These are phyloP conservation scores for Ascochyta fabae DNA, from an alignment of 2,329 filamentous ascomycete species.

Conservation along the genomic window DNA sequence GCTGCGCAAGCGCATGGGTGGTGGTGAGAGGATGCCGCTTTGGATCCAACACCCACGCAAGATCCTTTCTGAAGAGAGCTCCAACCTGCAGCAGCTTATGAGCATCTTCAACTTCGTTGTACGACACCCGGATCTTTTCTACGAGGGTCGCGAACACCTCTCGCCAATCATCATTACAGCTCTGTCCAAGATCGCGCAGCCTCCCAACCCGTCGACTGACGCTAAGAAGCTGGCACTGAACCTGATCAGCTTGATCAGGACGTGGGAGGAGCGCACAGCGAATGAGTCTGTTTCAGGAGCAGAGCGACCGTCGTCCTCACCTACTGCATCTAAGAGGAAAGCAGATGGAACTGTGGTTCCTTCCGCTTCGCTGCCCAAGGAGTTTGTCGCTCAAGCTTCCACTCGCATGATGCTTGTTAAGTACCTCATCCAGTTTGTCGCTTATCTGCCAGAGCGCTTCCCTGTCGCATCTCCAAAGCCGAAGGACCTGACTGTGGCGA, in stretches of 20 bases:
- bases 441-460: slow-evolving; percentile 84
- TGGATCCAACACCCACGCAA: slow-evolving; percentile 92
- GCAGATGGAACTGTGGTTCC: slow-evolving; percentile 68
- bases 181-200: slow-evolving; percentile 83
- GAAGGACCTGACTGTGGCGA: slow-evolving; percentile 47
- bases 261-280: slow-evolving; percentile 87
- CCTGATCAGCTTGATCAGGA: slow-evolving; percentile 88
- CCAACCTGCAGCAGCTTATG: slow-evolving; percentile 93
- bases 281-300: slow-evolving; percentile 56
- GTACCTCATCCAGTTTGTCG: slow-evolving; percentile 95
- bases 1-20: slow-evolving; percentile 80
- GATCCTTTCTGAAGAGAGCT: slow-evolving; percentile 90
- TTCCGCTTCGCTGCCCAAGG: slow-evolving; percentile 59
- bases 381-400: slow-evolving; percentile 54
- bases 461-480: slow-evolving; percentile 62
- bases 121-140: slow-evolving; percentile 90
- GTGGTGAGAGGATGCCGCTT: slow-evolving; percentile 75
- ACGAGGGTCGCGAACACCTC: slow-evolving; percentile 91
- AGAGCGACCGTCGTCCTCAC: slow-evolving; percentile 67
- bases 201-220: slow-evolving; percentile 85
- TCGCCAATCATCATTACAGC: slow-evolving; percentile 87
- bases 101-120: slow-evolving; percentile 98
- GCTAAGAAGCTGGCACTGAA: slow-evolving; percentile 90
- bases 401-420: slow-evolving; percentile 85
- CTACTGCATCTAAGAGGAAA: slow-evolving; percentile 73